A percentile compares a stretch with the other conserved stretches of the same genome.
Conservation (phyloP, 2,329 filamentous ascomycete genomes). For the Colletotrichum aenigma region DNA sequence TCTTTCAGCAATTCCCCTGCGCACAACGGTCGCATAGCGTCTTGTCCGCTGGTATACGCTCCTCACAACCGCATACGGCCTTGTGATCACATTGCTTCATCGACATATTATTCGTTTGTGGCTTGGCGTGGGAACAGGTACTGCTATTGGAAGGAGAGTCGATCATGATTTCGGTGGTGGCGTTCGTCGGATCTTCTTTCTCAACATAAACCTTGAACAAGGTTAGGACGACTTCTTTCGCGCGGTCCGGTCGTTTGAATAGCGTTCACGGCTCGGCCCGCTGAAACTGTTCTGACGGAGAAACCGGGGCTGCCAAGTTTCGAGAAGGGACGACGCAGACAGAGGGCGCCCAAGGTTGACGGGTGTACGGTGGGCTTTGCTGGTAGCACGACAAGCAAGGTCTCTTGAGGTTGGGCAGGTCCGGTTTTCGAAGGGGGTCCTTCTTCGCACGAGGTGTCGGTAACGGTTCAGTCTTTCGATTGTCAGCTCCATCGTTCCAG, state of each 20-base stretch:
- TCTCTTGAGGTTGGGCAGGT: neutral
- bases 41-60: constrained; percentile 20
- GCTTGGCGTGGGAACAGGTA: neutral
- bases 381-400: neutral
- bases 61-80: constrained; percentile 18
- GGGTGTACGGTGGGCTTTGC: neutral
- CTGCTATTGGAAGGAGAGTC: neutral
- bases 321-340: neutral
- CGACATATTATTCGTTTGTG: constrained; percentile 15
- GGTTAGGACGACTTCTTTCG: neutral
- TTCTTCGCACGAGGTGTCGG: neutral
- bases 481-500: constrained; percentile 1
- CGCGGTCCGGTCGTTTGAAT: constrained; percentile 3
- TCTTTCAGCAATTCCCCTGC: constrained; percentile 7
- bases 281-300: constrained; percentile 8
- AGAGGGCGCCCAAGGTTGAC: neutral
- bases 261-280: constrained; percentile 19
- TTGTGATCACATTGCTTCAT: constrained; percentile 24
- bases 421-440: neutral
- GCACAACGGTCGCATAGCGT: constrained; percentile 21
- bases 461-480: constrained; percentile 1
- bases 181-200: constrained; percentile 4
- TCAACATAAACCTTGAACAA: neutral
- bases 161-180: neutral
- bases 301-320: constrained; percentile 17